A percentile compares a stretch with the other conserved stretches of the same genome.
phyloP scores from a whole-genome alignment of 805 yeast genomes.

The Candida dendrica region DNA sequence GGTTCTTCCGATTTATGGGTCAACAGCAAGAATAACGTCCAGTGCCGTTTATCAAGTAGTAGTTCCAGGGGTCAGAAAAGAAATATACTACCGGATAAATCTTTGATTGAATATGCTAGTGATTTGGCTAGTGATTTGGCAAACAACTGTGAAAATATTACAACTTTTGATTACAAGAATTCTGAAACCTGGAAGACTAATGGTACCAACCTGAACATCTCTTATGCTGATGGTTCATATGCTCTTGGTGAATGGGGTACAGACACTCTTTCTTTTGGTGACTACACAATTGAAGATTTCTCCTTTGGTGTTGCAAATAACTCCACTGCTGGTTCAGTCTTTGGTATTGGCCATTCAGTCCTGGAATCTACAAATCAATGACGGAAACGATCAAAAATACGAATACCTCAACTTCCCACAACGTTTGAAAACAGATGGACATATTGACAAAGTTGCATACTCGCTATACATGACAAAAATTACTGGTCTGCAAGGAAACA shows the following conservation, averaged over 20 bases:
- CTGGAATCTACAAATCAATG: conserved; percentile 46
- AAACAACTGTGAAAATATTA: too few relatives aligned
- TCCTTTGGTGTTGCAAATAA: conserved; percentile 64
- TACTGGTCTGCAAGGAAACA: conserved; percentile 21
- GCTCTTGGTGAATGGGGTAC: conserved; percentile 37
- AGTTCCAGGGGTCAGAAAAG: too few relatives aligned
- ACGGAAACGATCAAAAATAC: conserved; percentile 8
- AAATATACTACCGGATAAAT: too few relatives aligned
- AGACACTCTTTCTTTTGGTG: conserved; percentile 50
- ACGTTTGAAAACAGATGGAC: conserved; percentile 30
- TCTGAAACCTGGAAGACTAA: conserved; percentile 24
- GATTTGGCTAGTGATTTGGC: too few relatives aligned
- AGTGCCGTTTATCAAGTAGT: background rate
- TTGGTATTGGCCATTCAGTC: conserved; percentile 60
- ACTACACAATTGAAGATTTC: conserved; percentile 37
- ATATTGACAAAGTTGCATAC: conserved; percentile 33
- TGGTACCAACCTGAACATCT: conserved; percentile 25
- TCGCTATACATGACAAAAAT: conserved; percentile 38
- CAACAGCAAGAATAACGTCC: conserved; percentile 6
- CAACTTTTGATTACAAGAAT: conserved; percentile 18
- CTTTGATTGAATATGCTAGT: too few relatives aligned
- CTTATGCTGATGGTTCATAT: conserved; percentile 41
- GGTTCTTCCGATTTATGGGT: conserved; percentile 27
- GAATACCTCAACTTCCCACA: conserved; percentile 22
- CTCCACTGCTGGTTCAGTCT: conserved; percentile 53